Conservation (phyloP, 177 flowering plant genomes). For the Tripterygium wilfordii region DNA sequence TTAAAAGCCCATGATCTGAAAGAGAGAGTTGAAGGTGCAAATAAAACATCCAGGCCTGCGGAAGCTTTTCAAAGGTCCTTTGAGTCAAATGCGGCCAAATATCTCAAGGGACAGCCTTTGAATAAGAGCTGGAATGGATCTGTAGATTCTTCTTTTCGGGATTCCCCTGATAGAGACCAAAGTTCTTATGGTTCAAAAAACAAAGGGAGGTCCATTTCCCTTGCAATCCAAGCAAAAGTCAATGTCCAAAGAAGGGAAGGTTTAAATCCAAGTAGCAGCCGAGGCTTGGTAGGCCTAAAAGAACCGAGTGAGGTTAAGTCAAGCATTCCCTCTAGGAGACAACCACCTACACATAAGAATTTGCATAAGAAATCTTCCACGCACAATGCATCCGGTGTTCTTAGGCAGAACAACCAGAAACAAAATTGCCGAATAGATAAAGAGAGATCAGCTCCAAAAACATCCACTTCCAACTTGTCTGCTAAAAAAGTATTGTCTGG, state of each 20-base stretch:
- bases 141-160: conserved; percentile 24
- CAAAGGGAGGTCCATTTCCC: conserved; percentile 59
- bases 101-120: conserved; percentile 55
- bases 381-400: conserved; percentile 33
- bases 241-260: conserved; percentile 82
- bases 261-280: conserved; percentile 21
- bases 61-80: conserved; percentile 35
- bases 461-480: conserved; percentile 27
- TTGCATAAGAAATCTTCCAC: conserved; percentile 35
- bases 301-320: conserved; percentile 34
- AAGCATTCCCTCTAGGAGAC: conserved; percentile 29
- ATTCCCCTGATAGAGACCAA: conserved; percentile 28
- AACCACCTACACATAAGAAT: conserved; percentile 31
- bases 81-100: conserved; percentile 54
- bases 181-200: conserved; percentile 22
- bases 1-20: conserved; percentile 25
- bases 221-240: conserved; percentile 83
- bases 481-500: conserved; percentile 32
- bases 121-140: conserved; percentile 67
- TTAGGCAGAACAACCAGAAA: conserved; percentile 77
- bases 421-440: conserved; percentile 46
- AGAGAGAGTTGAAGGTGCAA: conserved; percentile 44
- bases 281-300: conserved; percentile 20
- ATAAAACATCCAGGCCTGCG: conserved; percentile 27
- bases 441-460: conserved; percentile 42